These are phyloP conservation scores for Cyclotella choctawhatcheeana DNA, from an alignment of 108 stramenopile species.

Conservation along the genomic window DNA sequence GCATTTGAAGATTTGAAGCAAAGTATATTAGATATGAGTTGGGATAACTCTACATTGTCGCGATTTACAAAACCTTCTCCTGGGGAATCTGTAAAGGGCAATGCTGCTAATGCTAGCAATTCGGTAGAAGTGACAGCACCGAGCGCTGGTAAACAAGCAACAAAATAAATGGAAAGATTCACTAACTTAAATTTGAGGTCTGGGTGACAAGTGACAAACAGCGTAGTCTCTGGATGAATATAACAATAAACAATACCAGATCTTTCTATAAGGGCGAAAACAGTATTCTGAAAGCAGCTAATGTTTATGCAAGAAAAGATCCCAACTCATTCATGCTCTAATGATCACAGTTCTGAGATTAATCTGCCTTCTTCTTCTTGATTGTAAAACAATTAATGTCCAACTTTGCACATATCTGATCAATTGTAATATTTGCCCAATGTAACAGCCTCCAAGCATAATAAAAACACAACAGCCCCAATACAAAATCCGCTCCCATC, in stretches of 20 bases:
- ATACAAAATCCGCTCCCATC: constrained; percentile 44
- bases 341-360: no score
- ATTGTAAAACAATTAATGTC: constrained; percentile 76
- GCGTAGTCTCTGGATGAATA: no score
- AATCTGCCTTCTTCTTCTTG: constrained; percentile 42
- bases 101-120: not conserved
- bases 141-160: not conserved
- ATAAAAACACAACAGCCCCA: constrained; percentile 54
- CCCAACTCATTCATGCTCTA: no score
- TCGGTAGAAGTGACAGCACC: not conserved
- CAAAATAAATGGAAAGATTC: not conserved
- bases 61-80: not conserved
- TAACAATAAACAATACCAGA: no score
- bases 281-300: no score
- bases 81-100: not conserved
- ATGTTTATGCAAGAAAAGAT: no score
- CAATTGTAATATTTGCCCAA: constrained; percentile 62
- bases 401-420: constrained; percentile 66
- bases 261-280: no score
- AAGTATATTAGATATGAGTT: not conserved
- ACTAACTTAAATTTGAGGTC: no score
- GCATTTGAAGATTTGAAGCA: constrained; percentile 40
- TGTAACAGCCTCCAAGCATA: constrained; percentile 57
- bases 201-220: no score
- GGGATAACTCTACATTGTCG: constrained; percentile 22